Base-by-base conservation (phyloP, 495 filamentous ascomycete genomes). In the Glonium stellatum region DNA sequence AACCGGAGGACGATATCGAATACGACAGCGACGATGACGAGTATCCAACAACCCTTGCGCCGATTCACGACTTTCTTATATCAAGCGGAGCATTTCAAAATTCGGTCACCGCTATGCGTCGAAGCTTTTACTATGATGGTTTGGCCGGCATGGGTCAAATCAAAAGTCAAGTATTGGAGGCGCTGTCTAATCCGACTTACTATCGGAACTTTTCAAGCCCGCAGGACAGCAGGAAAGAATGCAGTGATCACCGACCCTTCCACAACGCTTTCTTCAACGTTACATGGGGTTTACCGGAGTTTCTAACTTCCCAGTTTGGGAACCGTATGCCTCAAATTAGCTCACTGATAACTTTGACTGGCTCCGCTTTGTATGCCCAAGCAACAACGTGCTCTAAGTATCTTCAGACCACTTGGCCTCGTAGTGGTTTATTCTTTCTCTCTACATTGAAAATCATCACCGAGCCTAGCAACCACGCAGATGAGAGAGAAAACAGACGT, bases 341-440 rank as follows among this genome's bases (percentile, higher is more conserved):
- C 13, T 55, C 27, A 3, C 50, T 68, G 9, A 36, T 70, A 0
- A 52, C 51, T 0, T 23, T 70, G 1, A 66, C 62, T 25, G 66
- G 67, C 1, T 55, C 62, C 4, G 62, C 31, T 27, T 35, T 61
- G 0, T 55, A 60, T 37, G 59, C 58, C n/a, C 62, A 70, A 55
- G 67, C 67, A 13, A 63, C 65, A n/a, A 68, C 66, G 0, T 70
- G 67, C 44, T 42, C 53, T 5, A 59, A 68, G 4, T 70, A 68
- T 44, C 18, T 66, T 5, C 34, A 21, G 21, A 34, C 37, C 4
- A 59, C 21, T 27, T 70, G 67, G 67, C 67, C 67, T 25, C 6
- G 23, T 10, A 58, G 51, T 12, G 65, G 65, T 11, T 1, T 15
- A 1, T 52, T 47, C 4, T 13, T 68, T 25, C 22, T 65, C 8